Base-by-base conservation (phyloP, 164 flowering plant species). In the Vitis amurensis region DNA sequence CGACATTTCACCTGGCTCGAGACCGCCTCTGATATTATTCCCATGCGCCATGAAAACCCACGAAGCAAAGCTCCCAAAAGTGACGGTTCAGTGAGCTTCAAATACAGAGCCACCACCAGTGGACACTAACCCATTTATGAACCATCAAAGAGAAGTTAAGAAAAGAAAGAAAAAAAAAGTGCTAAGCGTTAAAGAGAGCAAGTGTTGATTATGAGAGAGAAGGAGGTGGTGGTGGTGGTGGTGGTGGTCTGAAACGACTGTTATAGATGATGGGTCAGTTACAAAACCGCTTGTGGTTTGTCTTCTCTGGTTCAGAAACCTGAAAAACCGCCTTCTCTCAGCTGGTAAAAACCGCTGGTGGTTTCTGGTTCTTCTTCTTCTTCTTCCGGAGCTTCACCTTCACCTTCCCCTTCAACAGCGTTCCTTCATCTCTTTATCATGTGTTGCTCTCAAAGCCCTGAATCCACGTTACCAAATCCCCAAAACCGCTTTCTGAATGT, bases 391-490 rank as follows among this genome's bases (percentile, higher is more conserved):
- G 8, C 65, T 66, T 1, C 58, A 55, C 3, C 63, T 29, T 14
- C 19, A 16, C 12, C 14, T 13, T 12, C 47, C 49, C 57, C 50
- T 50, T 68, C 52, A 57, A 17, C n/a, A 4, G 66, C 8, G 61
- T 53, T 8, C 16, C 37, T 67, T 19, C 50, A 51, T 29, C 52
- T 30, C 15, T 61, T 27, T 55, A 56, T 50, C 1, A 63, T 50
- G 10, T 11, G 31, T 37, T 15, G 31, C 64, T 30, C 27, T 55
- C 63, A 61, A 37, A n/a, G 50, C 47, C 17, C 64, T 62, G 70
- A 77, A 66, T 68, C 71, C 50, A 67, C 72, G 72, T 77, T 67
- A 58, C 74, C 77, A 66, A 66, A 73, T 73, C 73, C 67, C 65
- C 70, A 44, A 57, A 73, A 63, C 27, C 52, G 68, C 71, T 61